Evolutionary conservation across 345 rosid genomes (phyloP), one percentile per base, ranked within the genome.

Genomic region (Lenwebbia sp.): DNA sequence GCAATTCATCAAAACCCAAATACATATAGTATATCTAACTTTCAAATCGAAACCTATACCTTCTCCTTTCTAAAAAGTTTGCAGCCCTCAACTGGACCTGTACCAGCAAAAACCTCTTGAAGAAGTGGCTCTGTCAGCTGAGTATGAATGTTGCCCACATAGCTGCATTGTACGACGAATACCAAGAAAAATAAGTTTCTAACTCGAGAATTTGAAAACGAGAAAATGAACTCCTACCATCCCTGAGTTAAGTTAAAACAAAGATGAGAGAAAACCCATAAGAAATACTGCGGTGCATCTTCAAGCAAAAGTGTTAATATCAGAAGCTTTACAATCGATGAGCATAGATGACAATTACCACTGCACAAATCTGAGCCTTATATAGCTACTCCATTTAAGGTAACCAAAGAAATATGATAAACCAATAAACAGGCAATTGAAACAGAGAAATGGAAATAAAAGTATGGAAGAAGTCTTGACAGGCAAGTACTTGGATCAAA

Each of bases 401-500:
- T 1, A 57, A 50, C 82, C 23, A 86, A 84, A 53, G 17, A 83
- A 85, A 87, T 11, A 86, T 47, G 84, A 85, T 78, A 44, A 83
- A 83, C 84, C 55, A 76, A 81, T 37, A n/a, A 76, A 65, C 13
- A 41, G 65, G 26, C 8, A 49, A 56, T 3, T 47, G 56, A 51
- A 54, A 82, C 87, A 82, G 49, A 21, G 41, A 88, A 89, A 86
- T 47, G 87, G 83, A 85, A 85, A 76, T 54, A 85, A 17, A 17
- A 75, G n/a, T 87, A 86, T 76, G 82, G 86, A 50, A 54, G 87
- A 89, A 86, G 85, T 88, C 88, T 83, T 87, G 88, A 88, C 92
- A 91, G 96, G 98, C 99, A 97, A 94, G 96, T 87, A 90, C 93
- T 96, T 90, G 98, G 97, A 95, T 96, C 99, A 96, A 97, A 96